These are phyloP conservation scores for Laburnicola sp. DNA, from an alignment of 2,329 filamentous ascomycete species.

Conservation along the genomic window DNA sequence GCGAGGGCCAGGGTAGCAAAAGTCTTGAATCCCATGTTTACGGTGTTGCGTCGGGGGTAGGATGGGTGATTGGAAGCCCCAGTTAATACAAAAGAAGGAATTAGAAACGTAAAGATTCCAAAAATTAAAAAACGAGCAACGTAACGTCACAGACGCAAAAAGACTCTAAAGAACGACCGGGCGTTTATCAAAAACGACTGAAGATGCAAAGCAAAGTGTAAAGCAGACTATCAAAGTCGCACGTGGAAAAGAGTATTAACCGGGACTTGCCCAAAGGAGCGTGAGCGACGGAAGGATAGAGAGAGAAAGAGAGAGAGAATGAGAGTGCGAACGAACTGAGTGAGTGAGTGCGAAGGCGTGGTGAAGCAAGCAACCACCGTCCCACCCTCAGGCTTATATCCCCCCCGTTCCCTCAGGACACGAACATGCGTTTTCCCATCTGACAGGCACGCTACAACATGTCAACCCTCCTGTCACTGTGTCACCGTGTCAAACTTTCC, in stretches of 20 bases:
- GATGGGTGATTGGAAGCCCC: constrained; percentile 13
- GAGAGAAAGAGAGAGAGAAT: too few species aligned
- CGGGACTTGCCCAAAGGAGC: constrained; percentile 22
- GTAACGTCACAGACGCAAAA: constrained; percentile 38
- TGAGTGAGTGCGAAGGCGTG: constrained; percentile 23
- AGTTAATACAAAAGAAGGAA: constrained; percentile 27
- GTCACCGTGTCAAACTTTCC: not conserved
- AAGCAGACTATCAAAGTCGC: constrained; percentile 44
- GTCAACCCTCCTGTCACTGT: not conserved
- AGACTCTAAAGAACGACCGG: constrained; percentile 19
- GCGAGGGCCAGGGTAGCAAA: constrained; percentile 33
- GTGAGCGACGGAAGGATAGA: not conserved
- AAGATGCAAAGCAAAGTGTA: not conserved
- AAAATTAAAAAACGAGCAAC: constrained; percentile 18
- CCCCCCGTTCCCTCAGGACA: constrained; percentile 10
- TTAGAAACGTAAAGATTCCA: constrained; percentile 24
- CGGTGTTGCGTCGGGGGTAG: constrained; percentile 5
- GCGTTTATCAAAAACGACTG: not conserved
- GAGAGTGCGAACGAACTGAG: constrained; percentile 20
- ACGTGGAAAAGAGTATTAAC: constrained; percentile 32
- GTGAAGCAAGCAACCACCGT: constrained; percentile 8
- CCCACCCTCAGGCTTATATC: constrained; percentile 35
- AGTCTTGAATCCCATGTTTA: constrained; percentile 37
- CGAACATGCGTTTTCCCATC: not conserved
- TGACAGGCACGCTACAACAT: not conserved